Percentiles rank a stretch among this genome's conserved stretches.
Evolutionary conservation across 2,329 filamentous ascomycete genomes (phyloP).

Genomic region (Penicillium sp.): DNA sequence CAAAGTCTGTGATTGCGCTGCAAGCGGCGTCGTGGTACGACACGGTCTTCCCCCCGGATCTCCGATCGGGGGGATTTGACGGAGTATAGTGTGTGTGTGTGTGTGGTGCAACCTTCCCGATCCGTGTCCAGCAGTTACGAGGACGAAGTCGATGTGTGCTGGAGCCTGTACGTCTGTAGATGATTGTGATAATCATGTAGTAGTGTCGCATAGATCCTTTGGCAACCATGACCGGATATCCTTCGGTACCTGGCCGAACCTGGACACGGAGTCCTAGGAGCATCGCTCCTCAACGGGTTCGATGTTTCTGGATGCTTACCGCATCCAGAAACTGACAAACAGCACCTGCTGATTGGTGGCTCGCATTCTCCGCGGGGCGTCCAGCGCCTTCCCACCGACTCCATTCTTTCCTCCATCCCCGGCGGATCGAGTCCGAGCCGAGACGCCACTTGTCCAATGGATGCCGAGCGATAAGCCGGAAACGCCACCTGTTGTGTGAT

Average conservation of each 20-base stretch:
- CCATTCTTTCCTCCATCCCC: no score
- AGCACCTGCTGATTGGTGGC: background rate
- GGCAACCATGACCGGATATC: no score
- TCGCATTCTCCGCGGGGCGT: background rate
- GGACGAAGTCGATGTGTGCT: no score
- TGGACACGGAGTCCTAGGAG: background rate
- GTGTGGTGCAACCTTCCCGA: constrained; percentile 3
- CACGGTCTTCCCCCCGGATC: constrained; percentile 5
- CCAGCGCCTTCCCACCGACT: background rate
- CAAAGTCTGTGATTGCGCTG: no score
- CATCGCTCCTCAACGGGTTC: background rate
- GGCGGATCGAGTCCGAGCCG: background rate
- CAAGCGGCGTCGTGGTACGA: background rate
- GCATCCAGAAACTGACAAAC: constrained; percentile 5
- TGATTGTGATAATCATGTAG: no score
- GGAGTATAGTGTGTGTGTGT: no score
- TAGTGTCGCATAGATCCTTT: no score
- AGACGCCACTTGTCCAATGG: constrained; percentile 19
- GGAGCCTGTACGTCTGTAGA: no score
- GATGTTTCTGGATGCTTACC: constrained; percentile 11
- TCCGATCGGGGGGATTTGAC: constrained; percentile 1
- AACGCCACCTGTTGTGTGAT: constrained; percentile 19
- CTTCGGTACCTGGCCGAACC: background rate
- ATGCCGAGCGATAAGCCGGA: constrained; percentile 12
- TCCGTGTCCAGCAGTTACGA: constrained; percentile 4